A percentile compares a stretch with the other conserved stretches of the same genome.
Evolutionary conservation across 345 rosid species (phyloP).

Genomic region (Excoecaria cochinchinensis): DNA sequence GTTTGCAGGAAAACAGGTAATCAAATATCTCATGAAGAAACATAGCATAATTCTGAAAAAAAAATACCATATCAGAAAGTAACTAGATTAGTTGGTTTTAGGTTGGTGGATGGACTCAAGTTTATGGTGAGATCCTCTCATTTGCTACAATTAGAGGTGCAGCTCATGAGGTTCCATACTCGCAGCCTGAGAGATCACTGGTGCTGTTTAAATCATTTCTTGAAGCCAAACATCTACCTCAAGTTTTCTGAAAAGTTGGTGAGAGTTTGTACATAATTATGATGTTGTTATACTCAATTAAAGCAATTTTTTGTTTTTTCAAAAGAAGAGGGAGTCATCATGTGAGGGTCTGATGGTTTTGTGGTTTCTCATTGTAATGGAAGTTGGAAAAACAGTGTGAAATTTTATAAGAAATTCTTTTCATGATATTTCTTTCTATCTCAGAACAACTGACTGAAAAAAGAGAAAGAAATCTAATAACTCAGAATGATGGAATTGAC

Average conservation of each 20-base stretch:
- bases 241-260: slow-evolving; percentile 24
- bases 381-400: background rate
- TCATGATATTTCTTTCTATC: background rate
- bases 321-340: background rate
- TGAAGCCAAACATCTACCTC: slow-evolving; percentile 60
- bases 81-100: background rate
- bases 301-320: background rate
- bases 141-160: slow-evolving; percentile 98
- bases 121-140: slow-evolving; percentile 35
- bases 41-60: background rate
- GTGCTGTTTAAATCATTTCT: slow-evolving; percentile 76
- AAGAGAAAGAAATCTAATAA: too few relatives aligned
- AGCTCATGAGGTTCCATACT: slow-evolving; percentile 91
- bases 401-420: background rate
- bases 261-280: background rate
- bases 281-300: background rate
- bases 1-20: slow-evolving; percentile 89
- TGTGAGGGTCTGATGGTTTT: background rate
- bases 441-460: too few relatives aligned
- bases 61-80: background rate
- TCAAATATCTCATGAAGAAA: background rate
- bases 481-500: too few relatives aligned
- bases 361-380: background rate
- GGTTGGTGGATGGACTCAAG: slow-evolving; percentile 87
- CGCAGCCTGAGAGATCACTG: slow-evolving; percentile 95